Percentiles rank a stretch among this genome's conserved stretches.
Conservation (phyloP, 768 basidiomycete genomes). For the Pisolithus sp. region DNA sequence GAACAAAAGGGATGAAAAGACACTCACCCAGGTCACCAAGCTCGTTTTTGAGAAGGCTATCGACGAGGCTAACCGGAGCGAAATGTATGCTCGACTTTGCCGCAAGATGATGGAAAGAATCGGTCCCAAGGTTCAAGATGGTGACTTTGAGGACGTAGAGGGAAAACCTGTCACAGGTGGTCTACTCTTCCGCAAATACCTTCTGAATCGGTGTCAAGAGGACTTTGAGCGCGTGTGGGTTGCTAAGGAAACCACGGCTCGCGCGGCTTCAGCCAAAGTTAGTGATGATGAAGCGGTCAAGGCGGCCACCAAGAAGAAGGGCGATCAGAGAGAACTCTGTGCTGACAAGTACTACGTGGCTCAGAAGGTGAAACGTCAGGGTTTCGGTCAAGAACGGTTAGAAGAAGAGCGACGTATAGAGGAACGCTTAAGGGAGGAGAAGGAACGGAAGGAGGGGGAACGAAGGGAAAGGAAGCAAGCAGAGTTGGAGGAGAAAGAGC, state of each 20-base stretch:
- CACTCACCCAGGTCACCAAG: slow-evolving; percentile 92
- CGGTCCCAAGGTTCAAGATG: slow-evolving; percentile 81
- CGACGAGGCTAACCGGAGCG: slow-evolving; percentile 91
- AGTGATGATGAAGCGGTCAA: too few species aligned
- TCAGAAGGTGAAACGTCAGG: slow-evolving; percentile 94
- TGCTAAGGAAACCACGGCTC: too few species aligned
- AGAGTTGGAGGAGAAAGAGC: slow-evolving; percentile 31
- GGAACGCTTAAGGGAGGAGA: slow-evolving; percentile 32
- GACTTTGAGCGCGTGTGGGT: slow-evolving; percentile 97
- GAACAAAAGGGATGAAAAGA: slow-evolving; percentile 88
- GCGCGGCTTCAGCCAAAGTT: too few species aligned
- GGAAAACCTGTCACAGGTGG: slow-evolving; percentile 91
- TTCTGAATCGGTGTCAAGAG: slow-evolving; percentile 93
- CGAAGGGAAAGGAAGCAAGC: slow-evolving; percentile 23
- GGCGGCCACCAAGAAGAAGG: slow-evolving; percentile 9
- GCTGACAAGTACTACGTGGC: slow-evolving; percentile 95
- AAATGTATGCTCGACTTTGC: slow-evolving; percentile 96
- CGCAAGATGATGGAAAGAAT: slow-evolving; percentile 95
- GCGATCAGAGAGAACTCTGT: slow-evolving; percentile 65
- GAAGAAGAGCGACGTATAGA: slow-evolving; percentile 27
- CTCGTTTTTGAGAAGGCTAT: slow-evolving; percentile 97
- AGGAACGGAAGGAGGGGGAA: slow-evolving; percentile 36
- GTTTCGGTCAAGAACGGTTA: slow-evolving; percentile 56
- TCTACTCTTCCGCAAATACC: slow-evolving; percentile 92
- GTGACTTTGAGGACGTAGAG: slow-evolving; percentile 72